These are phyloP conservation scores for Chloris gayana DNA, from an alignment of 176 grass and related monocot species.

Conservation along the genomic window DNA sequence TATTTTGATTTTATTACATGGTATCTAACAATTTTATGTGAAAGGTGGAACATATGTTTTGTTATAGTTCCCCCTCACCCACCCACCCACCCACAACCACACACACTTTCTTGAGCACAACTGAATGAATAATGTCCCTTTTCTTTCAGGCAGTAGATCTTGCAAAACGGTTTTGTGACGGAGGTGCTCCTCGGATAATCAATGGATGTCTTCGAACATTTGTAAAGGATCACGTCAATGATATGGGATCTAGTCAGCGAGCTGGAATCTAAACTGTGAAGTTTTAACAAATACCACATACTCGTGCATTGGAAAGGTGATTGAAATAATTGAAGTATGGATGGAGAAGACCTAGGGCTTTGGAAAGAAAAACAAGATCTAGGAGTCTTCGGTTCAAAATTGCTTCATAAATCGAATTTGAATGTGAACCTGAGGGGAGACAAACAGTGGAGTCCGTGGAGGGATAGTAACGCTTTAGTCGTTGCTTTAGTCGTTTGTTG, in stretches of 20 bases:
- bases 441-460: neutral
- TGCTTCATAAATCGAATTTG: slow-evolving; percentile 15
- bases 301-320: neutral
- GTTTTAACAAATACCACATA: slow-evolving; percentile 17
- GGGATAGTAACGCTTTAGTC: neutral
- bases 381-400: neutral
- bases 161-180: slow-evolving; percentile 91
- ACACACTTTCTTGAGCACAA: neutral
- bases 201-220: slow-evolving; percentile 94
- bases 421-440: neutral
- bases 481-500: neutral
- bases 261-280: slow-evolving; percentile 43
- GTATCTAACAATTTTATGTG: neutral
- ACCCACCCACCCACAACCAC: too few species aligned
- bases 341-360: neutral
- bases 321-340: neutral
- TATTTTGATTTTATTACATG: neutral
- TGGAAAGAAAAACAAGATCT: neutral
- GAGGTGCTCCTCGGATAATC: slow-evolving; percentile 80
- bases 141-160: slow-evolving; percentile 82
- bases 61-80: neutral
- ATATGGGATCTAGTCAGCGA: slow-evolving; percentile 10
- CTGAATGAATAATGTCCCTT: slow-evolving; percentile 17
- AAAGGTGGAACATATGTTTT: neutral
- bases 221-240: slow-evolving; percentile 56